Conservation (phyloP, 305 asterid genomes). For the Caryopteris hybrid region DNA sequence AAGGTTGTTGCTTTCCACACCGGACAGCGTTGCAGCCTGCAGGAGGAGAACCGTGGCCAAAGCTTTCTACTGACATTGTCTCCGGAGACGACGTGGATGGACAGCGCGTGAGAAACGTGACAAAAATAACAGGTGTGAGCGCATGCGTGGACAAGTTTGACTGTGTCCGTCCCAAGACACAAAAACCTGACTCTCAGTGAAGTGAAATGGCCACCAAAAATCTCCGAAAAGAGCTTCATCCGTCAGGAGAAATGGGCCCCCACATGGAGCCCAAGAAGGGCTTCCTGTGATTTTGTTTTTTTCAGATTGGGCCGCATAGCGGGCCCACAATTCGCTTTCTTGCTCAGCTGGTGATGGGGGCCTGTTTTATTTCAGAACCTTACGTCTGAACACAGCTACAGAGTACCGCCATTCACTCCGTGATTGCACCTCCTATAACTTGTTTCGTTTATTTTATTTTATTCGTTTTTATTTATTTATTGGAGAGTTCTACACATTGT, state of each 20-base stretch:
- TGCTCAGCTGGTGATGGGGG: conserved; percentile 28
- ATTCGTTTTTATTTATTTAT: too few relatives aligned
- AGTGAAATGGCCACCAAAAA: neutral
- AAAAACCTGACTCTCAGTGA: neutral
- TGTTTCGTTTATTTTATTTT: too few relatives aligned
- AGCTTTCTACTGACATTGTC: conserved; percentile 9
- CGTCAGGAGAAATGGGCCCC: conserved; percentile 12
- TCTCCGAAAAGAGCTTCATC: neutral
- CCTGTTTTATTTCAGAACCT: neutral
- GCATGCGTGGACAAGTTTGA: conserved; percentile 10
- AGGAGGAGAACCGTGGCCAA: neutral
- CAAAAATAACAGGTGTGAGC: neutral
- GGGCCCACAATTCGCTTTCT: conserved; percentile 38
- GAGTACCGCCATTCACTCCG: conserved; percentile 51
- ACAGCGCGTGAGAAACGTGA: conserved; percentile 20
- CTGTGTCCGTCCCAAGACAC: neutral
- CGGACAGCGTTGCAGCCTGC: neutral
- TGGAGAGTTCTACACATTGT: too few relatives aligned
- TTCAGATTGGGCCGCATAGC: neutral
- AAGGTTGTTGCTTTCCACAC: neutral
- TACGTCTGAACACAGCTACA: neutral
- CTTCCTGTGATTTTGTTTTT: neutral
- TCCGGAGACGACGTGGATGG: neutral
- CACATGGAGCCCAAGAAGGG: neutral
- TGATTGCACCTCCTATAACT: too few relatives aligned